A percentile compares a stretch with the other conserved stretches of the same genome.
Conservation (phyloP, 805 yeast species). For the Torulaspora franciscae region DNA sequence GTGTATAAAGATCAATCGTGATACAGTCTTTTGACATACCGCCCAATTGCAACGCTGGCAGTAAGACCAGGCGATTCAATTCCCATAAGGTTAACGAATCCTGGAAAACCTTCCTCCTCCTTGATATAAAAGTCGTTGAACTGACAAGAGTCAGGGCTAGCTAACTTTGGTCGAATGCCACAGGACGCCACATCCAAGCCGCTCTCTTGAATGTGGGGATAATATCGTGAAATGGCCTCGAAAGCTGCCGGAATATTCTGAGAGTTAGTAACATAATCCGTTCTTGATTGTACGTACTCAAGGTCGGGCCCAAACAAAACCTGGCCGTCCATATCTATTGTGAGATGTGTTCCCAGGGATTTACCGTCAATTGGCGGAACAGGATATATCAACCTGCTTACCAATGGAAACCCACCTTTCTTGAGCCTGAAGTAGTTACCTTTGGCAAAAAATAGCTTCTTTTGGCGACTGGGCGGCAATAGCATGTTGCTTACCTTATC, state of each 20-base stretch:
- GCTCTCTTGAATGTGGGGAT: constrained; percentile 50
- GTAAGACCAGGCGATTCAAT: constrained; percentile 93
- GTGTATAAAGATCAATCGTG: constrained; percentile 9
- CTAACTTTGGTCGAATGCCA: constrained; percentile 80
- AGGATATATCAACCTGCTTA: constrained; percentile 65
- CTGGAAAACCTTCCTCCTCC: constrained; percentile 66
- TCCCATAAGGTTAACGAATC: constrained; percentile 74
- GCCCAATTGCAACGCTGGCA: constrained; percentile 75
- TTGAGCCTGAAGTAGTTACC: constrained; percentile 73
- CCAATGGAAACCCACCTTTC: constrained; percentile 42
- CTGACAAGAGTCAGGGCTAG: constrained; percentile 39
- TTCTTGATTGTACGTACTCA: constrained; percentile 61
- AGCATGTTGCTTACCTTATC: constrained; percentile 65
- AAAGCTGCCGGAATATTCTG: constrained; percentile 51
- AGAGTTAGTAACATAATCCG: constrained; percentile 46
- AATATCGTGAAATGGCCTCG: constrained; percentile 54
- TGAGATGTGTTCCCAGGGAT: constrained; percentile 85
- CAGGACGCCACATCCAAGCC: constrained; percentile 63
- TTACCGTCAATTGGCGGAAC: constrained; percentile 65
- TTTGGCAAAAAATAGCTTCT: constrained; percentile 65
- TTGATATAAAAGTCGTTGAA: constrained; percentile 73
- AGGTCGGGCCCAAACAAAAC: constrained; percentile 84
- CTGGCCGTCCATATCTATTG: constrained; percentile 76
- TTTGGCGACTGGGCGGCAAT: constrained; percentile 56
- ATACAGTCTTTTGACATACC: constrained; percentile 47